phyloP scores from a whole-genome alignment of 2,329 filamentous ascomycete genomes.

The Tolypocladium sp. region DNA sequence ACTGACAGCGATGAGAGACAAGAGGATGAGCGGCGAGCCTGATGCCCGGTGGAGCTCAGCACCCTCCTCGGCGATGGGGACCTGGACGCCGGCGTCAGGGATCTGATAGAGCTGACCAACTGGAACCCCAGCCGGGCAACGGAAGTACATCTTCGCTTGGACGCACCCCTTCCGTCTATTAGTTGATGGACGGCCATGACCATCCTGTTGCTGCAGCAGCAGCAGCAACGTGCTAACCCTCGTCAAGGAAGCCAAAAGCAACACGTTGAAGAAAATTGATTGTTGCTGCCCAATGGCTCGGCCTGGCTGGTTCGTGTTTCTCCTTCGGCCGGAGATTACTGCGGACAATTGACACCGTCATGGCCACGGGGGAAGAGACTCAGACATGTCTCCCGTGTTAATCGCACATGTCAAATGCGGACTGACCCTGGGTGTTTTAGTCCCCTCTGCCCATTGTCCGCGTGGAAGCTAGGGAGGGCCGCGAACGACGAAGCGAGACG shows the following conservation, averaged over 20 bases:
- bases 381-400: background rate
- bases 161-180: constrained; percentile 13
- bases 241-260: background rate
- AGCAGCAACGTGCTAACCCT: background rate
- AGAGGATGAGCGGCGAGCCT: background rate
- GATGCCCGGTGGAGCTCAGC: background rate
- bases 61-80: background rate
- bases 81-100: constrained; percentile 6
- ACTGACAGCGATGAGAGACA: background rate
- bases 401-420: background rate
- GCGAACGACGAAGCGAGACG: background rate
- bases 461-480: background rate
- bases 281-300: constrained; percentile 23
- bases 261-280: background rate
- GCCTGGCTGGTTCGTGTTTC: constrained; percentile 14
- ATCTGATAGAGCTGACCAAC: constrained; percentile 29
- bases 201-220: background rate
- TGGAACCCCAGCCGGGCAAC: constrained; percentile 30
- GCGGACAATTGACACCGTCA: background rate
- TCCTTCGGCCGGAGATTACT: background rate
- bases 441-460: background rate
- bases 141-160: constrained; percentile 27
- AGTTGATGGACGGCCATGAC: background rate
- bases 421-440: background rate
- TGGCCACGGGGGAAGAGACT: background rate